Percentiles rank a stretch among this genome's conserved stretches.
These are phyloP conservation scores for Leccinum huronense DNA, from an alignment of 1,284 basidiomycete genomes.

Conservation along the genomic window DNA sequence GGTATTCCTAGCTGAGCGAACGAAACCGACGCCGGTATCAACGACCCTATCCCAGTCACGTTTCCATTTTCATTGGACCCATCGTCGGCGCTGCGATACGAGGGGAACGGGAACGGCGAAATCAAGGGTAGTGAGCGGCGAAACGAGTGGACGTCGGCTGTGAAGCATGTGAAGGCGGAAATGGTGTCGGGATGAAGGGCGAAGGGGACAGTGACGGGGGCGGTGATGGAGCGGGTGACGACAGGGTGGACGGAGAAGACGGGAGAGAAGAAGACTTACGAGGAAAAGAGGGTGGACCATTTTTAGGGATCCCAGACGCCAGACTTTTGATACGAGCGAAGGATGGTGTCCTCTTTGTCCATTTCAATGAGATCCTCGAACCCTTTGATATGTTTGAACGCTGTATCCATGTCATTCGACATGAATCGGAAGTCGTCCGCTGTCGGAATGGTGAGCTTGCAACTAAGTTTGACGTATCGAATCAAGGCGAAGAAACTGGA, in stretches of 20 bases:
- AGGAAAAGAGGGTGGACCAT: neutral
- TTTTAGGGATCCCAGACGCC: neutral
- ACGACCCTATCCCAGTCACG: constrained; percentile 21
- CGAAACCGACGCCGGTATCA: constrained; percentile 34
- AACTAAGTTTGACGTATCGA: neutral
- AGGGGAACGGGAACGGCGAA: too few relatives aligned
- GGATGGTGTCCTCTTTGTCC: neutral
- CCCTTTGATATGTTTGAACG: neutral
- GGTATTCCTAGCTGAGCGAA: constrained; percentile 34
- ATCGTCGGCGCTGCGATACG: too few relatives aligned
- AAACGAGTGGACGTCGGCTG: too few relatives aligned
- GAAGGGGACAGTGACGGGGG: too few relatives aligned
- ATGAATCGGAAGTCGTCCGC: neutral
- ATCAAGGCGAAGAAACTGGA: too few relatives aligned
- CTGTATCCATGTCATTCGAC: neutral
- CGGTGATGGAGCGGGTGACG: too few relatives aligned
- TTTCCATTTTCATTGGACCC: constrained; percentile 14
- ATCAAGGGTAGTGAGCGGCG: too few relatives aligned
- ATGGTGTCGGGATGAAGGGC: too few relatives aligned
- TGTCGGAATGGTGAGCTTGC: too few relatives aligned
- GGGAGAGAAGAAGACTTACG: neutral
- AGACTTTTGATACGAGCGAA: neutral
- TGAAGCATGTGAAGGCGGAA: too few relatives aligned
- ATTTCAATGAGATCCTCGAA: neutral
- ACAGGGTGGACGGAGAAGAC: too few relatives aligned